These are phyloP conservation scores for Kewa caespitosa DNA, from an alignment of 179 eudicot species.

Conservation along the genomic window DNA sequence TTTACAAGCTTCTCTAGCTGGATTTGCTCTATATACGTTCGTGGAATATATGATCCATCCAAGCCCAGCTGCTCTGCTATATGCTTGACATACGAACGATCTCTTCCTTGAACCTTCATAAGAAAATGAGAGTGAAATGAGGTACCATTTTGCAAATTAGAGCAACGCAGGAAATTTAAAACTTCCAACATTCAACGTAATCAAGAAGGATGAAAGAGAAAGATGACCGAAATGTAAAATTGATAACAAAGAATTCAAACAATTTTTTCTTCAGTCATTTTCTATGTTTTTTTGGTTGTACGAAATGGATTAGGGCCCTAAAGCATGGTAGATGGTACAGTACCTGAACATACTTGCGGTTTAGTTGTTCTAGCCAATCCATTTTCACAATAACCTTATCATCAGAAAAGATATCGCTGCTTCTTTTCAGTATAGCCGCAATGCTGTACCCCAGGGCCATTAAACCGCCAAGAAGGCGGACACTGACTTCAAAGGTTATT, in stretches of 20 bases:
- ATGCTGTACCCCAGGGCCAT: conserved; percentile 97
- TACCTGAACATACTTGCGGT: conserved; percentile 91
- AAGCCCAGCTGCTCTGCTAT: conserved; percentile 76
- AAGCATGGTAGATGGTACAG: neutral
- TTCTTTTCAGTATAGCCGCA: conserved; percentile 84
- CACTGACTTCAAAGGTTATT: conserved; percentile 93
- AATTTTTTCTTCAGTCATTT: no score
- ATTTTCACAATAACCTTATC: conserved; percentile 73
- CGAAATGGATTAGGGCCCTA: neutral
- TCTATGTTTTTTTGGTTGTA: no score
- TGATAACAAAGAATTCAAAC: neutral
- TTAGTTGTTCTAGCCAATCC: conserved; percentile 92
- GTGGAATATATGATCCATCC: conserved; percentile 84
- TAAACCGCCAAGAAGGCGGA: conserved; percentile 93
- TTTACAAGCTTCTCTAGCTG: conserved; percentile 89
- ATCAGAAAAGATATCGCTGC: conserved; percentile 77
- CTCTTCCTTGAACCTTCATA: conserved; percentile 89
- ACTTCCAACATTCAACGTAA: no score
- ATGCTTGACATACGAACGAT: conserved; percentile 63
- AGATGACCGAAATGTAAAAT: neutral
- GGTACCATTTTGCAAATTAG: neutral
- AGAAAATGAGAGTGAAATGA: neutral
- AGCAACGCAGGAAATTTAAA: neutral
- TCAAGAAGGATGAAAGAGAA: neutral
- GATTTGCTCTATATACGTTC: conserved; percentile 93